These are phyloP conservation scores for Gonapodya sp. DNA, from an alignment of 192 early-diverging fungal genomes.

Conservation along the genomic window DNA sequence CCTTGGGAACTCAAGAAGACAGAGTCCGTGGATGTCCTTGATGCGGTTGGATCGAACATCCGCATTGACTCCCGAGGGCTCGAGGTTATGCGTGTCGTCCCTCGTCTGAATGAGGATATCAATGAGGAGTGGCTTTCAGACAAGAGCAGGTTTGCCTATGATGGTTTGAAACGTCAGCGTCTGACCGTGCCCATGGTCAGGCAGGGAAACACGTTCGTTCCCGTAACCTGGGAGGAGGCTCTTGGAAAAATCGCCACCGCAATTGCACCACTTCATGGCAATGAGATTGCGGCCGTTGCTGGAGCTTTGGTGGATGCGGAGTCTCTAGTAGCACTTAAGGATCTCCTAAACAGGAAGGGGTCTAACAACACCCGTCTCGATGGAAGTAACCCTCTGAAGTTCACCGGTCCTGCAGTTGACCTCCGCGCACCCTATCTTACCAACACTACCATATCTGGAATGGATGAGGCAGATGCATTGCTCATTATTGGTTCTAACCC, in stretches of 20 bases:
- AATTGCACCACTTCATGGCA: conserved; percentile 44
- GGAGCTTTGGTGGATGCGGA: conserved; percentile 92
- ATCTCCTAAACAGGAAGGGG: conserved; percentile 78
- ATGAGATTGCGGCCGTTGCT: conserved; percentile 71
- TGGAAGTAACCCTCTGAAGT: conserved; percentile 31
- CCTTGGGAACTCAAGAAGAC: conserved; percentile 97
- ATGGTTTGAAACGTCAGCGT: conserved; percentile 93
- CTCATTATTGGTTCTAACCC: conserved; percentile 92
- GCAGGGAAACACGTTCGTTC: conserved; percentile 70
- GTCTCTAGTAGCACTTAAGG: conserved; percentile 87
- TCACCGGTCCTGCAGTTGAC: conserved; percentile 51
- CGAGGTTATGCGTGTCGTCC: conserved; percentile 92
- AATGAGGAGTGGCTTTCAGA: conserved; percentile 99
- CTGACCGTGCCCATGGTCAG: conserved; percentile 86
- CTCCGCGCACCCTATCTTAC: conserved; percentile 84
- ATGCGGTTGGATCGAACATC: conserved; percentile 93
- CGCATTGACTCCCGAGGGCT: conserved; percentile 90
- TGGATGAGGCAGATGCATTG: conserved; percentile 88
- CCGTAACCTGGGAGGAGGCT: conserved; percentile 78
- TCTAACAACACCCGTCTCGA: conserved; percentile 81
- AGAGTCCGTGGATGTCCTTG: conserved; percentile 89
- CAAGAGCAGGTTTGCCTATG: conserved; percentile 90
- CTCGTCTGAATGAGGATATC: conserved; percentile 92
- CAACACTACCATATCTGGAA: conserved; percentile 72
- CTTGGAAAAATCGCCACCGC: conserved; percentile 59